Base-by-base conservation (phyloP, 2,329 filamentous ascomycete species). In the Ramularia collo-cygni region DNA sequence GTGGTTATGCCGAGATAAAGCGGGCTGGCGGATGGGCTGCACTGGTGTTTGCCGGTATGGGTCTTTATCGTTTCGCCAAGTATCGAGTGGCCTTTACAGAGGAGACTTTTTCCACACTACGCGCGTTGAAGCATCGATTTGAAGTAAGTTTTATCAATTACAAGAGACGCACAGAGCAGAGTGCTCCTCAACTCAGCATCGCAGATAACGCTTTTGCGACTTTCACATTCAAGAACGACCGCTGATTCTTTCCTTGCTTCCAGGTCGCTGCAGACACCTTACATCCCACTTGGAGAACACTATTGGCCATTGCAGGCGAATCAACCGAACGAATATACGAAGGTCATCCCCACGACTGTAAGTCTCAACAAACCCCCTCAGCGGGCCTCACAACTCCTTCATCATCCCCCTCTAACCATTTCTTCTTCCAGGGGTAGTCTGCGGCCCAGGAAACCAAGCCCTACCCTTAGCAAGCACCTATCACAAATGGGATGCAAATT, bases 1-100 rank as follows among this genome's bases (percentile, higher is more conserved):
- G 72, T 37, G 74, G 75, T 8, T 78, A 77, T 53, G 69, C 74
- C 46, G 72, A 77, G 52, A 76, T 78, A 49, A 72, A 75, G 56
- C 69, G 75, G 36, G 65, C 68, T 13, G 74, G 70, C 3, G 75
- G 74, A 3, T 77, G 73, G 73, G 68, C 66, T 2, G 65, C 71
- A 8, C 63, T 78, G 3, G 68, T 76, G 2, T 77, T 78, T 47
- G 69, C 74, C 4, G 73, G 75, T 24, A 72, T 72, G 59, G 74
- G 75, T 2, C 67, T 78, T 10, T 77, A 77, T 54, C 66, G 74
- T 6, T 75, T 77, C 55, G 77, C 74, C 67, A 78, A 78, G 52
- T 77, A 77, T 52, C 67, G 74, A 30, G 68, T 71, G 1, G 70
- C 69, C 4, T 76, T 77, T 50, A 65, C 68, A 29, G 63, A 66